phyloP scores from a whole-genome alignment of 805 yeast species.

The Tanozyma kutaoensis region DNA sequence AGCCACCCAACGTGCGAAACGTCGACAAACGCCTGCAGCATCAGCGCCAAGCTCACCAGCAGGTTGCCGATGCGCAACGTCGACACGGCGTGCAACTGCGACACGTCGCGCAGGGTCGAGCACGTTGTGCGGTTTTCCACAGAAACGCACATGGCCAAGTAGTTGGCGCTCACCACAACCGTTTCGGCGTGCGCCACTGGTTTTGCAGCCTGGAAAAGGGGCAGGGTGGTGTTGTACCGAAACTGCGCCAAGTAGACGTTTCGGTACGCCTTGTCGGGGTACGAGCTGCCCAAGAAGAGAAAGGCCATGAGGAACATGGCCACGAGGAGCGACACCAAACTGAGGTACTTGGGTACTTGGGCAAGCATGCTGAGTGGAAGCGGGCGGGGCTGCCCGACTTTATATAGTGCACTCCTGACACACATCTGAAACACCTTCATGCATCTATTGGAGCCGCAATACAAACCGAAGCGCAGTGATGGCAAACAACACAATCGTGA shows the following conservation, averaged over 20 bases:
- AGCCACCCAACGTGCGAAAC: too few relatives aligned
- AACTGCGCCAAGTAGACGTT: constrained; percentile 37
- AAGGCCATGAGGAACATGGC: constrained; percentile 38
- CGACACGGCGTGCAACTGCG: constrained; percentile 5
- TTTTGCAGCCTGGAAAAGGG: constrained; percentile 23
- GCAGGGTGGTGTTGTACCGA: constrained; percentile 32
- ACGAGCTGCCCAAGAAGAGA: constrained; percentile 42
- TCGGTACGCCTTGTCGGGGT: constrained; percentile 25
- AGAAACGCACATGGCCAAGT: constrained; percentile 42
- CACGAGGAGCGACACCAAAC: constrained; percentile 27
- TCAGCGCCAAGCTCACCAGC: background rate
- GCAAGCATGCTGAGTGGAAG: background rate
- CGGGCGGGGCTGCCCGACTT: constrained; percentile 4
- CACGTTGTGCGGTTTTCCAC: constrained; percentile 20
- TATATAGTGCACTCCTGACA: constrained; percentile 1
- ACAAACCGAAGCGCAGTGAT: background rate
- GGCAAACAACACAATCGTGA: constrained; percentile 1
- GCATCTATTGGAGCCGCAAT: background rate
- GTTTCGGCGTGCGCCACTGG: constrained; percentile 16
- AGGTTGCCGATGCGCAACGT: background rate
- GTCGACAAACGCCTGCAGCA: too few relatives aligned
- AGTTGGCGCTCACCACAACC: constrained; percentile 35
- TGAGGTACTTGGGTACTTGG: constrained; percentile 2
- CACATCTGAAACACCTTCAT: background rate
- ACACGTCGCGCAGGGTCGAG: constrained; percentile 14